A percentile compares a stretch with the other conserved stretches of the same genome.
Evolutionary conservation across 1,284 basidiomycete genomes (phyloP).

Genomic region (Ceratobasidium sp.): DNA sequence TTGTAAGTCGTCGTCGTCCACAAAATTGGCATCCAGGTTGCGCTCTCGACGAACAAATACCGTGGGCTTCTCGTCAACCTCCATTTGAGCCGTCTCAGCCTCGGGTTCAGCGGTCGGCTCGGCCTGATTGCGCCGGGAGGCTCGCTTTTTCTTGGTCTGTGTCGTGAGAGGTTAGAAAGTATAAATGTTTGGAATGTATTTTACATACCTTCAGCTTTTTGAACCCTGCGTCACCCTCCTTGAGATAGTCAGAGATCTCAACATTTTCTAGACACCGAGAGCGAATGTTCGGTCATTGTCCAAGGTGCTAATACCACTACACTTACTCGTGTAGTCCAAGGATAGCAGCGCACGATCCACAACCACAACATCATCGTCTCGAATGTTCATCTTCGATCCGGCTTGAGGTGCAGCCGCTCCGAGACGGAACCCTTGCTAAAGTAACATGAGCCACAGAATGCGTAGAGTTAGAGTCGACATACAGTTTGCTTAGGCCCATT

Average conservation of each 20-base stretch:
- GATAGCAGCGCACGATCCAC: constrained; percentile 86
- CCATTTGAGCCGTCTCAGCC: constrained; percentile 70
- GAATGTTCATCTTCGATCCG: constrained; percentile 58
- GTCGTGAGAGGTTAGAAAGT: constrained; percentile 44
- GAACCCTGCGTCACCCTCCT: constrained; percentile 92
- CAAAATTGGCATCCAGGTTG: constrained; percentile 87
- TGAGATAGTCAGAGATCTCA: constrained; percentile 87
- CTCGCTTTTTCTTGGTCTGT: constrained; percentile 91
- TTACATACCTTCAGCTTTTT: constrained; percentile 88
- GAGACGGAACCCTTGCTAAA: constrained; percentile 79
- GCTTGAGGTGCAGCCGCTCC: constrained; percentile 67
- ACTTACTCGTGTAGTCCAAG: constrained; percentile 91
- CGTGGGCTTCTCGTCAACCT: constrained; percentile 76
- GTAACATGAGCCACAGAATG: neutral
- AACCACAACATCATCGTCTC: constrained; percentile 70
- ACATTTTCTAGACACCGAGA: constrained; percentile 76
- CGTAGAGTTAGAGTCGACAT: constrained; percentile 51
- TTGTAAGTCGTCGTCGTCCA: constrained; percentile 99
- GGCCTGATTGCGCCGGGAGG: constrained; percentile 75
- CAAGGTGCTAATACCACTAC: constrained; percentile 38
- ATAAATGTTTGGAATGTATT: neutral
- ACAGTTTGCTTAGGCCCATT: constrained; percentile 77
- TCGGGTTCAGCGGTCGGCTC: constrained; percentile 68
- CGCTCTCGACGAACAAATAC: constrained; percentile 68
- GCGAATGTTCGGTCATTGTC: neutral